Conservation (phyloP, 2,329 filamentous ascomycete species). For the Scedosporium boydii region DNA sequence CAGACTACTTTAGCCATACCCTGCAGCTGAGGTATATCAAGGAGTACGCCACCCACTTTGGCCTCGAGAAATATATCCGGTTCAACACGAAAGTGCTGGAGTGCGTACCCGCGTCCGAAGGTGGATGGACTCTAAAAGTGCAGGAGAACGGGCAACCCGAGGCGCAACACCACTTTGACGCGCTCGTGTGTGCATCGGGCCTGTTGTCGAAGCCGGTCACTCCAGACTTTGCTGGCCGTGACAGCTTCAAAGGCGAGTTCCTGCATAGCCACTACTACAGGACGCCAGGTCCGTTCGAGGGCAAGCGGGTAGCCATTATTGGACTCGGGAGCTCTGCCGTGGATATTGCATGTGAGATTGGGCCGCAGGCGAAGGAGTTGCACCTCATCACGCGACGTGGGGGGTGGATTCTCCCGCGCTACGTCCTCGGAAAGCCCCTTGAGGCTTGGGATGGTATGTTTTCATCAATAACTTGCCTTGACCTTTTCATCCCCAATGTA, state of each 20-base stretch:
- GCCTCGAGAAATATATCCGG: constrained; percentile 21
- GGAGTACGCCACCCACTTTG: constrained; percentile 26
- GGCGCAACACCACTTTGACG: constrained; percentile 20
- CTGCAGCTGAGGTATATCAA: constrained; percentile 23
- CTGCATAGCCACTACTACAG: constrained; percentile 28
- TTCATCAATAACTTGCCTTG: not conserved
- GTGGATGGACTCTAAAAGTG: constrained; percentile 20
- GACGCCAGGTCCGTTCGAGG: constrained; percentile 20
- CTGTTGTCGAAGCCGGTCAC: constrained; percentile 19
- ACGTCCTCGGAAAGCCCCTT: constrained; percentile 22
- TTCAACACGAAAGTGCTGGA: constrained; percentile 21
- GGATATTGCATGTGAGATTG: constrained; percentile 28
- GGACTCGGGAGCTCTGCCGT: constrained; percentile 27
- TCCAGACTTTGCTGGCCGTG: constrained; percentile 20
- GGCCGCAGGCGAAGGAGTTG: constrained; percentile 20
- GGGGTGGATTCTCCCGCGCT: constrained; percentile 27
- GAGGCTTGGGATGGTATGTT: constrained; percentile 25
- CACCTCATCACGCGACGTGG: constrained; percentile 27
- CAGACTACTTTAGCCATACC: constrained; percentile 25
- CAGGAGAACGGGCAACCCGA: constrained; percentile 10
- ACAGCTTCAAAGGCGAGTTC: constrained; percentile 22
- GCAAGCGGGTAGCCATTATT: constrained; percentile 26
- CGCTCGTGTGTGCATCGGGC: constrained; percentile 25
- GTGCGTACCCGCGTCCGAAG: constrained; percentile 17
- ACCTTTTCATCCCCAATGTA: not conserved